These are phyloP conservation scores for Boletus pseudopeckii DNA, from an alignment of 768 basidiomycete genomes.

Conservation along the genomic window DNA sequence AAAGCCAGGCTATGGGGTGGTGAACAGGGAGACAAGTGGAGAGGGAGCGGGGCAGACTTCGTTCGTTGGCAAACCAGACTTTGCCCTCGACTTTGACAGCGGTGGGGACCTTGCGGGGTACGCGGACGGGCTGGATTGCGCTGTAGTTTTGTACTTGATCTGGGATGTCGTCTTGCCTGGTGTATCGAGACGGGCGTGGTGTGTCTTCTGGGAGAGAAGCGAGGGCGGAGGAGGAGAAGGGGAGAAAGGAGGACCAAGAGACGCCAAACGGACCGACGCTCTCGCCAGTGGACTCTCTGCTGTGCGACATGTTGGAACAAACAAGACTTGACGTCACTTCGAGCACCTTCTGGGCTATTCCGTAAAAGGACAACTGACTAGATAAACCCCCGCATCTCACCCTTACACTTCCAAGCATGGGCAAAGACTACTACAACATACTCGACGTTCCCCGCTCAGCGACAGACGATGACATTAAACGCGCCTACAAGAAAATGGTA, in stretches of 20 bases:
- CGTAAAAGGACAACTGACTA: too few species aligned
- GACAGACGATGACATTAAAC: constrained; percentile 84
- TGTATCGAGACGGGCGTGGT: constrained; percentile 45
- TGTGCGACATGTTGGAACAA: constrained; percentile 10
- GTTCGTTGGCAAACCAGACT: constrained; percentile 97
- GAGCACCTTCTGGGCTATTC: constrained; percentile 33
- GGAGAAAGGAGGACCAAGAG: constrained; percentile 63
- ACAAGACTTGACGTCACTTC: constrained; percentile 32
- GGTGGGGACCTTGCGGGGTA: constrained; percentile 80
- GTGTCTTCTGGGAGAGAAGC: constrained; percentile 43
- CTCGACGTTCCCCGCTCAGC: constrained; percentile 75
- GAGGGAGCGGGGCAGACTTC: constrained; percentile 50
- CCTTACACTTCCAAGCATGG: constrained; percentile 37
- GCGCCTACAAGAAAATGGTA: constrained; percentile 93
- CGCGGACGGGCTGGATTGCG: constrained; percentile 67
- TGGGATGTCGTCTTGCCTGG: constrained; percentile 72
- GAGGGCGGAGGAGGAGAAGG: constrained; percentile 68
- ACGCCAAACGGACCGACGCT: constrained; percentile 40
- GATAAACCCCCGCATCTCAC: too few species aligned
- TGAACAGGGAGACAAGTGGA: not conserved
- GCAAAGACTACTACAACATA: constrained; percentile 84
- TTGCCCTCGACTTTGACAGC: constrained; percentile 88
- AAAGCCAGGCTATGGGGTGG: constrained; percentile 71
- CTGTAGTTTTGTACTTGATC: constrained; percentile 62
- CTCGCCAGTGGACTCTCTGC: constrained; percentile 10